Conservation (phyloP, 2,329 filamentous ascomycete genomes). For the Arthroderma uncinatum region DNA sequence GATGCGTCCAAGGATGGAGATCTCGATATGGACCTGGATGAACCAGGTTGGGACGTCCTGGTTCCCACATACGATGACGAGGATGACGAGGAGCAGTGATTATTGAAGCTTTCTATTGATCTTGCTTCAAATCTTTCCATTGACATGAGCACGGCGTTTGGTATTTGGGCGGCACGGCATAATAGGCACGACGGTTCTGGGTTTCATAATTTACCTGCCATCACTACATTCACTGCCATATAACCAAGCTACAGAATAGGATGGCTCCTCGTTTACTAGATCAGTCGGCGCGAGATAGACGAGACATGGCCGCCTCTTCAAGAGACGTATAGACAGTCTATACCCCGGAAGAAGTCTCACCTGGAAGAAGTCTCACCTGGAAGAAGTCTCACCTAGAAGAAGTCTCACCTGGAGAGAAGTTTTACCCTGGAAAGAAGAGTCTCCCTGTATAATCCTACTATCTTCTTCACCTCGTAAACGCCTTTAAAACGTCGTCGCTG, state of each 20-base stretch:
- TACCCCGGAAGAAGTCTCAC: too few species aligned
- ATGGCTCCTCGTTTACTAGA: not conserved
- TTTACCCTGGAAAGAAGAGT: too few species aligned
- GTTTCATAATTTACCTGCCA: not conserved
- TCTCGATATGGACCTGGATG: slow-evolving; percentile 25
- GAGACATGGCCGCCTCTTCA: too few species aligned
- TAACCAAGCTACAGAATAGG: not conserved
- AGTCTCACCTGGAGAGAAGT: too few species aligned
- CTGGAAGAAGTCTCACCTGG: too few species aligned
- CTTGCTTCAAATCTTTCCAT: not conserved
- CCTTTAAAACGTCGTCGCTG: too few species aligned
- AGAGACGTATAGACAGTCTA: too few species aligned
- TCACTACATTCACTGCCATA: not conserved
- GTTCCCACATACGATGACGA: slow-evolving; percentile 16
- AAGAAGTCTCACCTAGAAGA: too few species aligned
- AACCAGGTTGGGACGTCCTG: slow-evolving; percentile 16
- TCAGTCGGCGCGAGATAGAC: too few species aligned
- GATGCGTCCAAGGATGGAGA: slow-evolving; percentile 22
- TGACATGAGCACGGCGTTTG: not conserved
- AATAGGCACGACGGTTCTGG: not conserved
- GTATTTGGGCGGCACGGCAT: not conserved
- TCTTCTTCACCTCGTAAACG: too few species aligned
- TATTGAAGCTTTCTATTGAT: not conserved
- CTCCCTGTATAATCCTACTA: too few species aligned
- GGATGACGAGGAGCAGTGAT: slow-evolving; percentile 10